Percentiles rank a stretch among this genome's conserved stretches.
phyloP scores from a whole-genome alignment of 148 eudicot species.

The Mesembryanthemum crystallinum region DNA sequence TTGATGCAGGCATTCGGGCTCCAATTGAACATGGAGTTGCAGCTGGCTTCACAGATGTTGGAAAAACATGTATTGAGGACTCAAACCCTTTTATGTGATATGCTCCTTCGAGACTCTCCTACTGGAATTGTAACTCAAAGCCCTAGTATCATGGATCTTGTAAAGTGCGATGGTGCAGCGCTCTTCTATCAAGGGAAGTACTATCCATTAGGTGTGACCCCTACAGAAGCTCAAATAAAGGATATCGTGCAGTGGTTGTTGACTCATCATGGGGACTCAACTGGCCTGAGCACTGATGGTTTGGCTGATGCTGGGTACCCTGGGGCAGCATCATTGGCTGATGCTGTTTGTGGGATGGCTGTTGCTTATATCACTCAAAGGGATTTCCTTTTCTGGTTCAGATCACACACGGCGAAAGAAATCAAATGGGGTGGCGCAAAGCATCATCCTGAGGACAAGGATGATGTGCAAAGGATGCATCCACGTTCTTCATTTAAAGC shows the following conservation, averaged over 20 bases:
- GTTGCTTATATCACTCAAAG: slow-evolving; percentile 76
- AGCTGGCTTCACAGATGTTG: slow-evolving; percentile 58
- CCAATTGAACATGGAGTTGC: slow-evolving; percentile 88
- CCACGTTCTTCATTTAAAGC: slow-evolving; percentile 92
- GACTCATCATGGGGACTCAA: slow-evolving; percentile 65
- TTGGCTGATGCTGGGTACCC: slow-evolving; percentile 87
- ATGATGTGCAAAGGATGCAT: slow-evolving; percentile 80
- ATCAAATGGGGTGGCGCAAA: slow-evolving; percentile 98
- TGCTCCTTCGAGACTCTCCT: slow-evolving; percentile 86
- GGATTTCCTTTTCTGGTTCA: slow-evolving; percentile 90
- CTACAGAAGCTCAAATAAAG: slow-evolving; percentile 76
- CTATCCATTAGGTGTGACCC: slow-evolving; percentile 75
- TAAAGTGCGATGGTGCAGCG: slow-evolving; percentile 95
- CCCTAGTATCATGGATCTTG: slow-evolving; percentile 89
- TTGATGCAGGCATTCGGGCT: slow-evolving; percentile 97
- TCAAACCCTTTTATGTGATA: slow-evolving; percentile 88
- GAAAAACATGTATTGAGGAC: slow-evolving; percentile 82
- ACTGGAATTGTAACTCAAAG: slow-evolving; percentile 80
- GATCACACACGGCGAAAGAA: slow-evolving; percentile 84
- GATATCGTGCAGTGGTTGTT: slow-evolving; percentile 82
- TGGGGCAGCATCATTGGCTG: slow-evolving; percentile 68
- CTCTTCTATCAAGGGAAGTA: slow-evolving; percentile 67
- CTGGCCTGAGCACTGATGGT: slow-evolving; percentile 93
- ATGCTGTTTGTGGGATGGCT: slow-evolving; percentile 96
- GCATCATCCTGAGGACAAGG: slow-evolving; percentile 90